Conservation (phyloP, 805 yeast species). For the Starmerella vitae region DNA sequence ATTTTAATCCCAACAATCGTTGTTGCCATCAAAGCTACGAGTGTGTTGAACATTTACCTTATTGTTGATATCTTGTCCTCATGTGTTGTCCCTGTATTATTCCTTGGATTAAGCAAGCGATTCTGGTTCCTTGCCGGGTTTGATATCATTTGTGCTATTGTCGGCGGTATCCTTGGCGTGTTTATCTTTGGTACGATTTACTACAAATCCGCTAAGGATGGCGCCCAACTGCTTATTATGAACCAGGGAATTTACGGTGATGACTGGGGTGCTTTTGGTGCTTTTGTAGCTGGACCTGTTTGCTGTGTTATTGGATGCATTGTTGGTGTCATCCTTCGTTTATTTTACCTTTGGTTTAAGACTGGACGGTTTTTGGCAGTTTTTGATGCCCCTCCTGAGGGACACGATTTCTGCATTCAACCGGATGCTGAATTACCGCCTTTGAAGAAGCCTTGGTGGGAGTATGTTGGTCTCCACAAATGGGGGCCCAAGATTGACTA, state of each 20-base stretch:
- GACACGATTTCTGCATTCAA: no score
- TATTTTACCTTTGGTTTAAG: no score
- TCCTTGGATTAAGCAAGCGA: no score
- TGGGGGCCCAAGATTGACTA: constrained; percentile 11
- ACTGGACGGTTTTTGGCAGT: no score
- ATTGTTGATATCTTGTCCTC: constrained; percentile 84
- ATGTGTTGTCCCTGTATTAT: constrained; percentile 67
- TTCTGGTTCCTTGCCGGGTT: constrained; percentile 59
- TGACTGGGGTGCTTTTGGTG: constrained; percentile 90
- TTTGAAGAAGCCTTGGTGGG: no score
- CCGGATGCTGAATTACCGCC: no score
- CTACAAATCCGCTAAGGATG: constrained; percentile 50
- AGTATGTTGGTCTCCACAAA: no score
- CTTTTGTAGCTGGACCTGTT: constrained; percentile 81
- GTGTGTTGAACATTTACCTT: constrained; percentile 70
- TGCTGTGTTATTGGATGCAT: no score
- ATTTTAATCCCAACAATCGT: constrained; percentile 74
- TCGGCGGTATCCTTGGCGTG: constrained; percentile 65
- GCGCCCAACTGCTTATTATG: constrained; percentile 58
- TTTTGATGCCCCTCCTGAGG: no score
- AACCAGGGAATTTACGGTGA: no score
- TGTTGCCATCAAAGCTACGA: constrained; percentile 69
- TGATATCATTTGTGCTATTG: constrained; percentile 71
- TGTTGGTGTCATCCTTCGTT: no score
- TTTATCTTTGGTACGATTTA: constrained; percentile 74